Evolutionary conservation across 768 basidiomycete genomes (phyloP).

Genomic region (Tubosaeta sp.): DNA sequence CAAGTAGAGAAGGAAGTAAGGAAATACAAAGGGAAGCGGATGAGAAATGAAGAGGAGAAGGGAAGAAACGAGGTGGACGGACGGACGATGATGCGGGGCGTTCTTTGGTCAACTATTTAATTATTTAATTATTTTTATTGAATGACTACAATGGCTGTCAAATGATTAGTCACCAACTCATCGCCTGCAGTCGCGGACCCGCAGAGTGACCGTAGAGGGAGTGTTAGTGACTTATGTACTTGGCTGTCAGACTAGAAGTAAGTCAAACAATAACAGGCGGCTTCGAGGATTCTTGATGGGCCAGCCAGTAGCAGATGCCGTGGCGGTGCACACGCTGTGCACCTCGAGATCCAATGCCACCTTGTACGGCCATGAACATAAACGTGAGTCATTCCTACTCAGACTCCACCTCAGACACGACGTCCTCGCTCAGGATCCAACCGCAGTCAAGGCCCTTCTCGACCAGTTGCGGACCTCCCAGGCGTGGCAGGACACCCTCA

Average conservation of each 20-base stretch:
- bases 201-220: too few relatives aligned
- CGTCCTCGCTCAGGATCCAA: slow-evolving; percentile 49
- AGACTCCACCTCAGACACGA: background rate
- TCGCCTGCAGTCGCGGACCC: too few relatives aligned
- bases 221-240: background rate
- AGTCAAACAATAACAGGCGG: background rate
- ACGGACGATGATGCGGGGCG: slow-evolving; percentile 22
- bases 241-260: too few relatives aligned
- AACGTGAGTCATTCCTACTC: slow-evolving; percentile 39
- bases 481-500: slow-evolving; percentile 57
- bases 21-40: slow-evolving; percentile 21
- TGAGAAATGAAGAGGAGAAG: slow-evolving; percentile 28
- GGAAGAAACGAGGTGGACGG: slow-evolving; percentile 28
- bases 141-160: background rate
- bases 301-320: background rate
- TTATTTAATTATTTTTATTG: slow-evolving; percentile 25
- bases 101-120: background rate
- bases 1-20: too few relatives aligned
- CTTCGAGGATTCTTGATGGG: too few relatives aligned
- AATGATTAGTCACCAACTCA: background rate
- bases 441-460: slow-evolving; percentile 63
- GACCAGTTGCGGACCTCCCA: slow-evolving; percentile 64
- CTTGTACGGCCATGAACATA: slow-evolving; percentile 38
- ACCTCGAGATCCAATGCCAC: background rate
- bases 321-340: background rate